Percentiles rank a stretch among this genome's conserved stretches.
Conservation (phyloP, 2,329 filamentous ascomycete genomes). For the Diaporthe nobilis region DNA sequence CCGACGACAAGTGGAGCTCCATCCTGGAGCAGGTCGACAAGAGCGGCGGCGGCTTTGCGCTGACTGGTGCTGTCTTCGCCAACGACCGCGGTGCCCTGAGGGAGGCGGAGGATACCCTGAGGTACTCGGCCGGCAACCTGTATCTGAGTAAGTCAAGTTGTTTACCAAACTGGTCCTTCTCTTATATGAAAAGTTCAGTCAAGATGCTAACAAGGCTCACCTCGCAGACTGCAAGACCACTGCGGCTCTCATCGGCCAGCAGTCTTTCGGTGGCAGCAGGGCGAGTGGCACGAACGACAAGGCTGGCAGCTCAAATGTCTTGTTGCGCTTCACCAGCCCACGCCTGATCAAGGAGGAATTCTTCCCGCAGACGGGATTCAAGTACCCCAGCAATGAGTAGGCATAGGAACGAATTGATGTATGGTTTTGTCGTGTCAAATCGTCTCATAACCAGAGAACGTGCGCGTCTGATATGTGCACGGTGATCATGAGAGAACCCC, state of each 20-base stretch:
- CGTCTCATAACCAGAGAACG: not conserved
- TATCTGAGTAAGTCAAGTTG: conserved; percentile 57
- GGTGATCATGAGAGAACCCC: not conserved
- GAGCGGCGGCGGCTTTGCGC: conserved; percentile 78
- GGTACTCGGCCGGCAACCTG: conserved; percentile 70
- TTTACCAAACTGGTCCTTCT: not conserved
- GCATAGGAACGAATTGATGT: not conserved
- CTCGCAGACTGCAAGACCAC: conserved; percentile 66
- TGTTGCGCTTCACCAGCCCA: conserved; percentile 65
- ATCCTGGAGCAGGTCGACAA: conserved; percentile 69
- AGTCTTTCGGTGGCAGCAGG: conserved; percentile 78
- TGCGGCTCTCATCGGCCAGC: conserved; percentile 79
- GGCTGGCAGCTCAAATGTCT: conserved; percentile 64
- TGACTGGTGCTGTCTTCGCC: conserved; percentile 66
- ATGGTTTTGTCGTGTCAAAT: not conserved
- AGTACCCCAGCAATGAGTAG: conserved; percentile 79
- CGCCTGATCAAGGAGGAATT: conserved; percentile 80
- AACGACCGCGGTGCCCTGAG: conserved; percentile 62
- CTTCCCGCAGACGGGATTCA: conserved; percentile 70
- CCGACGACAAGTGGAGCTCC: conserved; percentile 57
- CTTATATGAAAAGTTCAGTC: fast-evolving
- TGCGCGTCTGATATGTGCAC: not conserved
- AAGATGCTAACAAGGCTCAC: not conserved
- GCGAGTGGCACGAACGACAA: conserved; percentile 80
- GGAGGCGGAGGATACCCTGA: conserved; percentile 64